Percentiles rank a stretch among this genome's conserved stretches.
Evolutionary conservation across 768 basidiomycete genomes (phyloP).

Genomic region (Porpolomopsis calyptriformis): DNA sequence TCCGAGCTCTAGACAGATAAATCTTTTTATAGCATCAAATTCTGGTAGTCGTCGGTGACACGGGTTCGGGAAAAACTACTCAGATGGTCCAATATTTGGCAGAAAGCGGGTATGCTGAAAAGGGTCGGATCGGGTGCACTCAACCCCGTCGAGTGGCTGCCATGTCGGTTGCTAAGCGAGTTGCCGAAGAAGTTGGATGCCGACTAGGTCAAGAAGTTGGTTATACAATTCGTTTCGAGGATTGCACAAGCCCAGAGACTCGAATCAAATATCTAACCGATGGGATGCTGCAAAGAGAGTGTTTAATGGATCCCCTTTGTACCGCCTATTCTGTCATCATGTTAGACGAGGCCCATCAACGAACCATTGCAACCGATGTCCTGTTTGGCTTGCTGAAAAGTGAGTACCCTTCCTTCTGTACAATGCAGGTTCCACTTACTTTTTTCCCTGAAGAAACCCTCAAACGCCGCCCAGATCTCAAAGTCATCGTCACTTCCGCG

Average conservation of each 20-base stretch:
- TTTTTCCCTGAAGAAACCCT: slow-evolving; percentile 66
- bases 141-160: slow-evolving; percentile 99
- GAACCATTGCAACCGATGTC: slow-evolving; percentile 97
- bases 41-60: slow-evolving; percentile 96
- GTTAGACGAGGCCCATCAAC: slow-evolving; percentile 98
- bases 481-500: slow-evolving; percentile 96
- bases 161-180: slow-evolving; percentile 98
- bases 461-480: slow-evolving; percentile 89
- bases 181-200: slow-evolving; percentile 96
- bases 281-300: slow-evolving; percentile 97
- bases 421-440: slow-evolving; percentile 11
- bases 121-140: slow-evolving; percentile 88
- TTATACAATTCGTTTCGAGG: slow-evolving; percentile 98
- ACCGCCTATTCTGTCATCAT: slow-evolving; percentile 91
- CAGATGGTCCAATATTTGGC: slow-evolving; percentile 99
- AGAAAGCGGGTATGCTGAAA: slow-evolving; percentile 87
- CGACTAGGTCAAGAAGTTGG: slow-evolving; percentile 96
- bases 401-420: slow-evolving; percentile 21
- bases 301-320: slow-evolving; percentile 89
- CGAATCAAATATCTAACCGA: slow-evolving; percentile 99
- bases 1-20: slow-evolving; percentile 12
- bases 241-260: slow-evolving; percentile 97
- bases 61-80: slow-evolving; percentile 97
- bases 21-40: slow-evolving; percentile 68
- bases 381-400: slow-evolving; percentile 93